Evolutionary conservation across 306 rosid species (phyloP).

Genomic region (Senna tora): DNA sequence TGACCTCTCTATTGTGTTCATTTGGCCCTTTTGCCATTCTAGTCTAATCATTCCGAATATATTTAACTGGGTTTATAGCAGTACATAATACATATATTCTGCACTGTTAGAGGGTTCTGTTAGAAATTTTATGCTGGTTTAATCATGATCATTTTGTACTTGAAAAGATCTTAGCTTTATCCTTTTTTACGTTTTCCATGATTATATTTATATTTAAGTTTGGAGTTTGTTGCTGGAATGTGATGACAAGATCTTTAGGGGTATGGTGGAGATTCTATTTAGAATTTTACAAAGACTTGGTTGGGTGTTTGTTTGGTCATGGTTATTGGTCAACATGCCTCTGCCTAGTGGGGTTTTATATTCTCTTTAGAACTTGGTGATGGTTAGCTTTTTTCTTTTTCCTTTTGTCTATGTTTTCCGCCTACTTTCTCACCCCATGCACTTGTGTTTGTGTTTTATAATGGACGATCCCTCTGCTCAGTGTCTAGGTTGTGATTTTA

Average conservation of each 20-base stretch:
- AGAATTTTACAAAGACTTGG: background rate
- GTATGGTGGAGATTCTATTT: background rate
- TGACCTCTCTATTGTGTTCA: background rate
- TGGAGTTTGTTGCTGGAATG: background rate
- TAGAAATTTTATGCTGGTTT: background rate
- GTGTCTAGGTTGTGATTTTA: background rate
- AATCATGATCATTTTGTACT: background rate
- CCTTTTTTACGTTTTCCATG: background rate
- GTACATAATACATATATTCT: background rate
- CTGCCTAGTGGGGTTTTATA: background rate
- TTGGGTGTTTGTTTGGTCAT: background rate
- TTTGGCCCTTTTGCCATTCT: background rate
- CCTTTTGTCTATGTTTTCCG: too few species aligned
- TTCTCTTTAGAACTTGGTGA: background rate
- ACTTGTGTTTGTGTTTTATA: background rate
- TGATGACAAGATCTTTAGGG: background rate
- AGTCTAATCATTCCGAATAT: background rate
- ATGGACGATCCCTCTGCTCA: background rate
- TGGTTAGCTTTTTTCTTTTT: too few species aligned
- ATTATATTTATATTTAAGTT: background rate
- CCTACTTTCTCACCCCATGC: background rate
- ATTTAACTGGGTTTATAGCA: background rate
- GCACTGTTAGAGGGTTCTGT: background rate
- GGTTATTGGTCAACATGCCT: constrained; percentile 11
- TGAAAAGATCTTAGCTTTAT: background rate